Evolutionary conservation across 2,329 filamentous ascomycete species (phyloP), one percentile per base, ranked within the genome.

Genomic region (Fusarium globosum): DNA sequence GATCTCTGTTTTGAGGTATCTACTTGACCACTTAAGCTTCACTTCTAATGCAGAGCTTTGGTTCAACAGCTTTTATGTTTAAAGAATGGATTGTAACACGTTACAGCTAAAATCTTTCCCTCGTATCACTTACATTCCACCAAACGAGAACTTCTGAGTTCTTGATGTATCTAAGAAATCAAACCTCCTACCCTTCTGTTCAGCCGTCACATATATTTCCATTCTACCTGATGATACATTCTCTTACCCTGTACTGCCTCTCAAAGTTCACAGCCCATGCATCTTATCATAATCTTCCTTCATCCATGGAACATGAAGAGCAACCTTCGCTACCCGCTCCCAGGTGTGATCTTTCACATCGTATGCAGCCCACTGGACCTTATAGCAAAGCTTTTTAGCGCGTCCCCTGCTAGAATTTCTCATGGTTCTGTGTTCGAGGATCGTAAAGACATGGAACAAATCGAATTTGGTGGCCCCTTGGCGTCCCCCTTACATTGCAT

Each of bases 301-400:
- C 21, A 33, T 49, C 2, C 15, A 6, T 2, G 28, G 46, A 23
- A 49, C 21, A 49, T 23, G 30, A 49, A 2, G 10, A 12, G 15
- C 7, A 18, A 23, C 7, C 21, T 14, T 49, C 7, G 15, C 11
- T 4, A 28, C 28, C n/a, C 21, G 46, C 11, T 49, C 46, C 28
- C 46, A 49, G 28, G 28, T 49, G 11, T 33, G 15, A 23, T n/a
- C 28, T 1, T 33, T 33, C 28, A 23, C 46, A 14, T 23, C 15
- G 4, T 23, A 49, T 4, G 28, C 46, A 33, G 18, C 28, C 28
- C 28, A 49, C 21, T 49, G 46, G 13, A 49, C 13, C 15, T 33
- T 33, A 18, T 33, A 49, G 18, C 0, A 13, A 14, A 28, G 1
- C 23, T 2, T 9, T 14, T 46, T n/a, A 9, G 21, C 3, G 2